phyloP scores from a whole-genome alignment of 2,329 filamentous ascomycete genomes.

The Pseudogymnoascus sp. region DNA sequence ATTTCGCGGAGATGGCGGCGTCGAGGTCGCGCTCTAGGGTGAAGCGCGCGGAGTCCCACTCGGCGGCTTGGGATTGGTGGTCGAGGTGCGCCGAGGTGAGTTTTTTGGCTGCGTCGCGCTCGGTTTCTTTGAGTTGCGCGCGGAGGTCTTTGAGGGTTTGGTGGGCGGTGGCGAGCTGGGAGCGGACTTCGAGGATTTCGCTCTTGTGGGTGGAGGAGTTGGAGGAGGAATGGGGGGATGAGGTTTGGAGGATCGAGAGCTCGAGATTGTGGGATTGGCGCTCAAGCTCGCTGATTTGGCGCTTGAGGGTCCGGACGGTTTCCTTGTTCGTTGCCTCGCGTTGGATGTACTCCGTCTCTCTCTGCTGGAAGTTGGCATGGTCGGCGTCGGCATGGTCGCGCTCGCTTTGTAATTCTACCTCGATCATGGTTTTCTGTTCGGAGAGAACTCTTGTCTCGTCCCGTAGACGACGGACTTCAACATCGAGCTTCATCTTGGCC shows the following conservation, averaged over 20 bases:
- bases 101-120: conserved; percentile 31
- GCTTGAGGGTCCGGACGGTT: conserved; percentile 53
- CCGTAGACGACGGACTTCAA: conserved; percentile 54
- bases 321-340: conserved; percentile 59
- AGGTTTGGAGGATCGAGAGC: conserved; percentile 40
- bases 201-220: conserved; percentile 45
- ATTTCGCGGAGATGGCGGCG: conserved; percentile 38
- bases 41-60: conserved; percentile 28
- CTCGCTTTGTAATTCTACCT: conserved; percentile 57
- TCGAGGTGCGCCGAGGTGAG: conserved; percentile 42
- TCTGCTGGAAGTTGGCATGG: conserved; percentile 32
- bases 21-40: conserved; percentile 34
- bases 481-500: conserved; percentile 59
- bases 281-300: conserved; percentile 58
- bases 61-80: conserved; percentile 38
- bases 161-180: conserved; percentile 52
- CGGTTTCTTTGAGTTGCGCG: conserved; percentile 39
- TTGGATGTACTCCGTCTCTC: conserved; percentile 56
- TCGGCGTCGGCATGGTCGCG: conserved; percentile 52
- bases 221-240: conserved; percentile 38
- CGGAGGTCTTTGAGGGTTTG: conserved; percentile 50
- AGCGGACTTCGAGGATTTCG: conserved; percentile 50
- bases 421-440: conserved; percentile 50
- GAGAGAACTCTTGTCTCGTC: conserved; percentile 53
- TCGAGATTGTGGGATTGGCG: conserved; percentile 57